phyloP scores from a whole-genome alignment of 2,329 filamentous ascomycete species.

The Coniochaeta sp. region DNA sequence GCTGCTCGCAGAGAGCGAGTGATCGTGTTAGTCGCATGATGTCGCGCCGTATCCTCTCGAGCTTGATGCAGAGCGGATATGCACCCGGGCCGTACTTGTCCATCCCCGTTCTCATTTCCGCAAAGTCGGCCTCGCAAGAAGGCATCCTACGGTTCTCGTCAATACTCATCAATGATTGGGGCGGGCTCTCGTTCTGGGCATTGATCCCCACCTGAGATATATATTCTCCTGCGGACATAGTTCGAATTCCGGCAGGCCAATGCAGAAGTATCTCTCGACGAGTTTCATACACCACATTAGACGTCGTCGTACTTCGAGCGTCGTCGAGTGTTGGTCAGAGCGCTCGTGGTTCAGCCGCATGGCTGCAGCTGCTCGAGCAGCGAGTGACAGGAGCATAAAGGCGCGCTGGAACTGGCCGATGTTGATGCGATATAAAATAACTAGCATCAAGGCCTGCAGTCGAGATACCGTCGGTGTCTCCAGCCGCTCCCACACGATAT shows the following conservation, averaged over 20 bases:
- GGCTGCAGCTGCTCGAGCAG: conserved; percentile 27
- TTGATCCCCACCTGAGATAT: too few species aligned
- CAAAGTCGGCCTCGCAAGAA: conserved; percentile 24
- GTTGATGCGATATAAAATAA: conserved; percentile 24
- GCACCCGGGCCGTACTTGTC: conserved; percentile 9
- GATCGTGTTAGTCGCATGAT: conserved; percentile 15
- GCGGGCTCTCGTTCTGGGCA: too few species aligned
- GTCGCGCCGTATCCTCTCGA: conserved; percentile 14
- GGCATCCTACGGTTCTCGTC: too few species aligned
- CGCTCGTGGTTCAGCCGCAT: conserved; percentile 34
- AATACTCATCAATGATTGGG: too few species aligned
- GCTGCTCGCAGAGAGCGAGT: conserved; percentile 13
- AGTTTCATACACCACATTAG: conserved; percentile 33
- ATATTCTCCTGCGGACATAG: conserved; percentile 30
- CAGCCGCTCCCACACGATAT: conserved; percentile 22
- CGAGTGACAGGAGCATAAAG: conserved; percentile 28
- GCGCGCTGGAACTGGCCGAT: conserved; percentile 23
- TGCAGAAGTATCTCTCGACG: conserved; percentile 32
- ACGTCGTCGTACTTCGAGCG: conserved; percentile 30
- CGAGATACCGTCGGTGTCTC: conserved; percentile 24
- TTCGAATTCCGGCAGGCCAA: conserved; percentile 33
- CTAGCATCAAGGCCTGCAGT: conserved; percentile 23
- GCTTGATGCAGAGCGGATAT: conserved; percentile 11
- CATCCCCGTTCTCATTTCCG: conserved; percentile 1
- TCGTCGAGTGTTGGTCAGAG: conserved; percentile 22